A percentile compares a stretch with the other conserved stretches of the same genome.
Evolutionary conservation across 345 rosid species (phyloP).

Genomic region (Adansonia digitata): DNA sequence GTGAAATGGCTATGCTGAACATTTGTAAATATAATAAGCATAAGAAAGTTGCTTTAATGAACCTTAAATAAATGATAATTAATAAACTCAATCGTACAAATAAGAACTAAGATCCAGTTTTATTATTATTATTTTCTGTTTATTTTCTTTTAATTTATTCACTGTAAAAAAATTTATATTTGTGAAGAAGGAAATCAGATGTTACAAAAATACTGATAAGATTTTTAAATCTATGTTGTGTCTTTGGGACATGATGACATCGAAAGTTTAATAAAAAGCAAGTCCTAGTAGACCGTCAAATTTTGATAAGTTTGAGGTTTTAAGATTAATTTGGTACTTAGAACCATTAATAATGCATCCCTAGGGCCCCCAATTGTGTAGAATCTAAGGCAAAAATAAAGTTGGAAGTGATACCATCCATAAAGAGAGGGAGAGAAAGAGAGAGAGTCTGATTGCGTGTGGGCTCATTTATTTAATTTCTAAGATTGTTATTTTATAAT

Average conservation of each 20-base stretch:
- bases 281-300: neutral
- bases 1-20: neutral
- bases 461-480: neutral
- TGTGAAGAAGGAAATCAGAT: no score
- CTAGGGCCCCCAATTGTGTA: conserved; percentile 18
- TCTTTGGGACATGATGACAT: neutral
- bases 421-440: neutral
- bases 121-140: no score
- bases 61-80: neutral
- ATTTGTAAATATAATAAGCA: neutral
- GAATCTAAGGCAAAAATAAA: conserved; percentile 24
- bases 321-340: neutral
- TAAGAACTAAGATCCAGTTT: no score
- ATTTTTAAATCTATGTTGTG: no score
- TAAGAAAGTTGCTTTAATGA: neutral
- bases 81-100: neutral
- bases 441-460: neutral
- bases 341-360: neutral
- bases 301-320: conserved; percentile 31
- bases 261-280: neutral
- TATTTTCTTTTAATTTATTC: no score
- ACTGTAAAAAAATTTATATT: no score
- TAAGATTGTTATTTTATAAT: no score
- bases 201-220: no score
- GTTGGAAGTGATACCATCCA: conserved; percentile 17